Evolutionary conservation across 2,329 filamentous ascomycete species (phyloP).

Genomic region (Rhinocladiella similis): DNA sequence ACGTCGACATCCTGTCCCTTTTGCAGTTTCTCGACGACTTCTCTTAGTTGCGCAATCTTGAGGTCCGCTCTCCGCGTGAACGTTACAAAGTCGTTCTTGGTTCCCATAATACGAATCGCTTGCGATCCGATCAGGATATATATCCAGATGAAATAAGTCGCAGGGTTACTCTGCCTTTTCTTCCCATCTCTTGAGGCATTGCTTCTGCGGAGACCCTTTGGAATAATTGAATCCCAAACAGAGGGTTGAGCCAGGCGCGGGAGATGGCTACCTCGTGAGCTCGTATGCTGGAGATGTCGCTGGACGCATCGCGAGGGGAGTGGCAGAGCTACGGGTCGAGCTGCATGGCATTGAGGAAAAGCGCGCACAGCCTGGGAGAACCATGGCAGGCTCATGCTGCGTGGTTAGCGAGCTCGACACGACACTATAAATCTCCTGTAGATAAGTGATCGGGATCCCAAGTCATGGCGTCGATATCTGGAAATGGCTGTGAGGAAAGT

Average conservation of each 20-base stretch:
- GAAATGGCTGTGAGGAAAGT: no score
- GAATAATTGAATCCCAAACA: slow-evolving; percentile 70
- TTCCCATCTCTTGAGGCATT: slow-evolving; percentile 34
- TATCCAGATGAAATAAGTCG: slow-evolving; percentile 78
- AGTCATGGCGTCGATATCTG: no score
- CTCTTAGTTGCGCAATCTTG: slow-evolving; percentile 72
- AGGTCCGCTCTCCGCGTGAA: slow-evolving; percentile 76
- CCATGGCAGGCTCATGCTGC: no score
- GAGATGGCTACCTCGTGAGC: slow-evolving; percentile 19
- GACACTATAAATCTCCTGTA: no score
- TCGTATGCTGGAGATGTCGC: slow-evolving; percentile 10
- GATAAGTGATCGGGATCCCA: no score
- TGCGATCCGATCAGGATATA: slow-evolving; percentile 90
- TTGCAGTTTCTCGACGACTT: slow-evolving; percentile 53
- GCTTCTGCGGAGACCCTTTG: slow-evolving; percentile 53
- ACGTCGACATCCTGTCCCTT: slow-evolving; percentile 72
- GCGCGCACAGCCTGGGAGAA: no score
- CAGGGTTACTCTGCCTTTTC: slow-evolving; percentile 71
- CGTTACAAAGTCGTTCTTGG: slow-evolving; percentile 72
- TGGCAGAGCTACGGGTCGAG: no score
- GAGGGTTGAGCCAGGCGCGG: slow-evolving; percentile 53
- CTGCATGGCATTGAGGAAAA: no score
- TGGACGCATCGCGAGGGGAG: background rate
- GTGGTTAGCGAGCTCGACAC: no score
- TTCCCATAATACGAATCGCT: slow-evolving; percentile 84